Evolutionary conservation across 2,329 filamentous ascomycete genomes (phyloP), one percentile per base, ranked within the genome.

Genomic region (Phoma sp.): DNA sequence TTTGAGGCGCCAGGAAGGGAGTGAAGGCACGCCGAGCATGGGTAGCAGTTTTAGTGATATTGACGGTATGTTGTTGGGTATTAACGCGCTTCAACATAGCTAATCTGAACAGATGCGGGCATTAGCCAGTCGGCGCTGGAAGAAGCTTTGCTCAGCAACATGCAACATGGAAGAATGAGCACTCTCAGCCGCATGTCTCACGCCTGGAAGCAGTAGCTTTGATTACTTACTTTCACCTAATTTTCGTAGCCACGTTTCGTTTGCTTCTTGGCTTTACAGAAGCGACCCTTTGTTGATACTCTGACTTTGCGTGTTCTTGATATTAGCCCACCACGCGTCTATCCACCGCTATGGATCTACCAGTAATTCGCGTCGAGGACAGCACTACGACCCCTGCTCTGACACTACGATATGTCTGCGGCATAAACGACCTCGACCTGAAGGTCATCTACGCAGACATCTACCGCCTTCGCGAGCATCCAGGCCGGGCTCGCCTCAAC

Each of bases 31-130:
- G 2, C 72, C 71, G 13, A 75, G 72, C 37, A 75, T 75, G 70
- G 89, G 90, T 1, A 94, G 90, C 72, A 93, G 90, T 65, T 95
- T 92, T 67, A 94, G 90, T 74, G 91, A 95, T 77, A 81, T 96
- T 38, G 91, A 94, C 71, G 90, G 89, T 83, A 73, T 62, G 70
- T 67, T 36, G 13, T 17, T 17, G 5, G 32, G 15, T 6, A 10
- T 1, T 5, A 35, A 17, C 8, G 32, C 6, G 29, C 27, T 6
- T 32, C 25, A 33, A 24, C 38, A 25, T 50, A 47, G 32, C 58
- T 51, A 51, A 60, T 58, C 43, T 35, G 29, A 17, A 31, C 19
- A 90, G 90, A 93, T 80, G 86, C 89, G 17, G 91, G 89, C 17
- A 87, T 94, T 15, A 92, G 90, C 25, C 89, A 92, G 71, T 91